Conservation (phyloP, 2,329 filamentous ascomycete genomes). For the Trichophyton mentagrophytes region DNA sequence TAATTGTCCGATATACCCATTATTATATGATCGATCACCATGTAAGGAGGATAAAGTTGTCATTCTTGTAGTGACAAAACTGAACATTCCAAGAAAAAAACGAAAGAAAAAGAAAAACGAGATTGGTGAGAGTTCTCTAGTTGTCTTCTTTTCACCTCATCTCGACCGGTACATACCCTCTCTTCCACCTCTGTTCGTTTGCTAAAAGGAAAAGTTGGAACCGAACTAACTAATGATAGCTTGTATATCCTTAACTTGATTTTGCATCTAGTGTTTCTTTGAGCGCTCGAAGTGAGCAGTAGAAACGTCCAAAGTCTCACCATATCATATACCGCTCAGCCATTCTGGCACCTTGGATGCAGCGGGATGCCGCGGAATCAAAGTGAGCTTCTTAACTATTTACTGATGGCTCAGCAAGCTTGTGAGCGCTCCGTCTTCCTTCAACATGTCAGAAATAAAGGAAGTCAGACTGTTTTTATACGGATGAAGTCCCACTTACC, state of each 20-base stretch:
- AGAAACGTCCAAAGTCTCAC: not conserved
- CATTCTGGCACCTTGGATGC: not conserved
- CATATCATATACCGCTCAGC: not conserved
- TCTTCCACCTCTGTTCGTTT: not conserved
- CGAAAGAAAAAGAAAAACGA: not conserved
- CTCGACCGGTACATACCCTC: not conserved
- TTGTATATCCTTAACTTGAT: not conserved
- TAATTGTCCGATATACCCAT: constrained; percentile 2
- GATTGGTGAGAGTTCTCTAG: not conserved
- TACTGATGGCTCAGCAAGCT: not conserved
- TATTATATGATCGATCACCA: not conserved
- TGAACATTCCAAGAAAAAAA: not conserved
- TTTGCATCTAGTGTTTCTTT: too few species aligned
- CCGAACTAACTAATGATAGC: not conserved
- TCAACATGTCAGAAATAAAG: not conserved
- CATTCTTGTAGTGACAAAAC: not conserved
- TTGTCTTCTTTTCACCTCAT: not conserved
- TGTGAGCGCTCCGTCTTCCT: not conserved
- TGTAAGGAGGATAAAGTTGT: not conserved
- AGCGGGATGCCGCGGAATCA: not conserved
- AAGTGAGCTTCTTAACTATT: not conserved
- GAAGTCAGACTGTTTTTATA: not conserved
- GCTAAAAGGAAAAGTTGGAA: not conserved
- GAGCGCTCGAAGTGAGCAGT: not conserved
- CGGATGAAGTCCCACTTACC: not conserved